Percentiles rank a stretch among this genome's conserved stretches.
Conservation (phyloP, 768 basidiomycete species). For the Boletus rubroflammeus region DNA sequence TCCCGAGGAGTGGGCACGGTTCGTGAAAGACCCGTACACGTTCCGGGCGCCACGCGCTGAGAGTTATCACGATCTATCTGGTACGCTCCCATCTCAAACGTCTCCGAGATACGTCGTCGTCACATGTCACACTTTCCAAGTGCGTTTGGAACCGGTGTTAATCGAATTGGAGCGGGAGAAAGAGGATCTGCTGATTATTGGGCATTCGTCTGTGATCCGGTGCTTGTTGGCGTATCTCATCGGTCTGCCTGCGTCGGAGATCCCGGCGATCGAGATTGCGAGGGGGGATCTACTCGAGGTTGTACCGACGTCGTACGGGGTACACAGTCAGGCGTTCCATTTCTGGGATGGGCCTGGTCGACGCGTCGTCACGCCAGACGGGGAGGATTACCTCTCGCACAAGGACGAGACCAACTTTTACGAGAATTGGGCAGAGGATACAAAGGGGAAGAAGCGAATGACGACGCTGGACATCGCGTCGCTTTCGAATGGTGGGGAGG, state of each 20-base stretch:
- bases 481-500: conserved; percentile 16
- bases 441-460: conserved; percentile 52
- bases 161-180: conserved; percentile 93
- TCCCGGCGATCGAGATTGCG: conserved; percentile 96
- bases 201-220: conserved; percentile 95
- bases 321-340: conserved; percentile 85
- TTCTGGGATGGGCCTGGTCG: conserved; percentile 90
- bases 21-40: conserved; percentile 88
- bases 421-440: conserved; percentile 83
- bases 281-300: conserved; percentile 96
- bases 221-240: conserved; percentile 92
- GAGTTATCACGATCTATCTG: conserved; percentile 93
- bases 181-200: conserved; percentile 94
- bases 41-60: conserved; percentile 92
- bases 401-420: conserved; percentile 79
- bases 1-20: conserved; percentile 91
- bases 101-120: not conserved
- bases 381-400: conserved; percentile 30
- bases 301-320: conserved; percentile 84
- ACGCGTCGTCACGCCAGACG: conserved; percentile 37
- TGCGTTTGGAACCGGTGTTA: conserved; percentile 88
- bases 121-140: conserved; percentile 36
- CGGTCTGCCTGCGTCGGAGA: conserved; percentile 91
- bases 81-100: conserved; percentile 36
- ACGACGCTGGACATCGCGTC: conserved; percentile 31